Evolutionary conservation across 2,329 filamentous ascomycete species (phyloP), one percentile per base, ranked within the genome.

Genomic region (Dactylellina parvicollis): DNA sequence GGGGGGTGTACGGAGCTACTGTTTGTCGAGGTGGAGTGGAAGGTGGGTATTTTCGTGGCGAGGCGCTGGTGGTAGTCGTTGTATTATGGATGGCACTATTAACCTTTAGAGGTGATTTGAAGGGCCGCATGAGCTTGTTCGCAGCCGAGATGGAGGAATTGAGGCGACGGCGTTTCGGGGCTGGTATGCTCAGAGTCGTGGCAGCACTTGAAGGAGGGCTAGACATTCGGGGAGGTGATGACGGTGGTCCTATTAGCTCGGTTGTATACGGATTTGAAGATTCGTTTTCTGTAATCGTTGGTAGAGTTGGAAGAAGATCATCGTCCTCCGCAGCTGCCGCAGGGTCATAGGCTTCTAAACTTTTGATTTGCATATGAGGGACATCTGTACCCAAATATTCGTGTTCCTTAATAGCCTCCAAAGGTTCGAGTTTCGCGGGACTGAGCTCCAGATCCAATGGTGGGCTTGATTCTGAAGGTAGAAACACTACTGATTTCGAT

Each of bases 61-160:
- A 49, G 30, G 14, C 28, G 26, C 12, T 40, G 20, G 12, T 50
- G 16, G 44, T 16, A 4, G 67, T 38, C n/a, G 47, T 26, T 3
- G 36, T 16, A 54, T 65, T 55, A n/a, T 65, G 24, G 7, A 47
- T 42, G 10, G 66, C 20, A 72, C 55, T 72, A 10, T 65, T 59
- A 4, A 46, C n/a, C 44, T 74, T 74, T 7, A 74, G 38, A 38
- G 70, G 70, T 2, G 70, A 74, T 57, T 67, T 74, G 42, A 74
- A 74, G 1, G 70, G 70, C 50, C 56, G 57, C 32, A 50, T 74
- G 4, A 74, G 16, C 34, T 65, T 64, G 16, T 52, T 67, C 8
- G 46, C 50, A 4, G 47, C 61, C 12, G 70, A 66, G n/a, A n/a
- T n/a, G n/a, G n/a, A n/a, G 7, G 61, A 57, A 32, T 74, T 67